Evolutionary conservation across 441 rosid genomes (phyloP).

Genomic region (Jatropha multifida): DNA sequence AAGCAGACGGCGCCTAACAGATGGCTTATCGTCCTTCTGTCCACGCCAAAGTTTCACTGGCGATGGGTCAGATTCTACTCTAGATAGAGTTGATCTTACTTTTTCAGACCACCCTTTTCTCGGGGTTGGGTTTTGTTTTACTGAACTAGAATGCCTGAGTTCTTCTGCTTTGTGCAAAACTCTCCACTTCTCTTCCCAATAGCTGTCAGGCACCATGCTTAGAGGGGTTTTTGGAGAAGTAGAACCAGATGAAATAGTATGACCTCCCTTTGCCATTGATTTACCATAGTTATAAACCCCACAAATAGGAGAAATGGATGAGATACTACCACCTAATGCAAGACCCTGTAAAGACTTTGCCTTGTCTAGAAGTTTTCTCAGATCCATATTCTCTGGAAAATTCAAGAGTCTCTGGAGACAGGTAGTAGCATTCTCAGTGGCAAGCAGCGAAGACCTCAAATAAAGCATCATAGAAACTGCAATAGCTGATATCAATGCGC

Average conservation of each 20-base stretch:
- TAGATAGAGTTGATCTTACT: conserved; percentile 49
- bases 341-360: conserved; percentile 71
- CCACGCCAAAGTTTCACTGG: conserved; percentile 35
- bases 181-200: conserved; percentile 98
- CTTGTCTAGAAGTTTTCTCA: conserved; percentile 60
- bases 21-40: conserved; percentile 33
- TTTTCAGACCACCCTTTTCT: conserved; percentile 73
- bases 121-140: conserved; percentile 40
- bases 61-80: conserved; percentile 75
- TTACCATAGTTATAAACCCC: conserved; percentile 37
- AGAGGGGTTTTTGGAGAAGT: conserved; percentile 62
- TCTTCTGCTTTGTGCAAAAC: conserved; percentile 63
- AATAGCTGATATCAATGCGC: conserved; percentile 68
- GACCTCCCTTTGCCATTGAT: conserved; percentile 48
- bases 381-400: conserved; percentile 68
- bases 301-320: conserved; percentile 28
- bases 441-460: conserved; percentile 84
- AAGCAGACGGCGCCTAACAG: conserved; percentile 59
- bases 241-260: conserved; percentile 48
- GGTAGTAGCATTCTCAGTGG: conserved; percentile 85
- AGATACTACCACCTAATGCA: conserved; percentile 50
- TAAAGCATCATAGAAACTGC: conserved; percentile 86
- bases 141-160: conserved; percentile 39
- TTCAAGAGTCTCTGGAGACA: conserved; percentile 86
- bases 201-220: conserved; percentile 65